These are phyloP conservation scores for Centaurea solstitialis DNA, from an alignment of 129 eudicot species.

Conservation along the genomic window DNA sequence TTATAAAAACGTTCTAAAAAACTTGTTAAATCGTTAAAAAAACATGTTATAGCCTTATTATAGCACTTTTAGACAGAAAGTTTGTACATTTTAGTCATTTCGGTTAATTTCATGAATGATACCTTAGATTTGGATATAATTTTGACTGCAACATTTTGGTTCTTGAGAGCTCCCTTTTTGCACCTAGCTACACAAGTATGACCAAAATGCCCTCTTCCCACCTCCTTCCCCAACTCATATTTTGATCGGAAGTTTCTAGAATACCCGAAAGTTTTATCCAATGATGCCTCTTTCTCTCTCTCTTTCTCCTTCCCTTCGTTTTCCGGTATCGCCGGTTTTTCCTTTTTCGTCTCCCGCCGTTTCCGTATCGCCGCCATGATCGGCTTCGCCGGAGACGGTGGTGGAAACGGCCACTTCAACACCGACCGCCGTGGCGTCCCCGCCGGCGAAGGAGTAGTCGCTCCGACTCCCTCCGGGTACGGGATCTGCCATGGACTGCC, in stretches of 20 bases:
- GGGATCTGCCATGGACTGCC: constrained; percentile 76
- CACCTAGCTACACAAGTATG: constrained; percentile 85
- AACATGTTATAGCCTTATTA: no score
- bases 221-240: constrained; percentile 84
- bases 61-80: no score
- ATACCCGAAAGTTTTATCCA: constrained; percentile 85
- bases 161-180: constrained; percentile 73
- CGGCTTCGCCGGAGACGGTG: constrained; percentile 99
- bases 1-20: no score
- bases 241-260: constrained; percentile 56
- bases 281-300: constrained; percentile 32
- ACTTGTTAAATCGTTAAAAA: no score
- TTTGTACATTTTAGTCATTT: no score
- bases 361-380: constrained; percentile 80
- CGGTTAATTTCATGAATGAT: neutral
- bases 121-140: constrained; percentile 93
- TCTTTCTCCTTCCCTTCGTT: constrained; percentile 38
- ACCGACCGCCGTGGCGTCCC: constrained; percentile 58
- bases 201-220: constrained; percentile 97
- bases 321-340: constrained; percentile 44
- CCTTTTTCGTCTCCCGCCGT: constrained; percentile 44
- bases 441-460: constrained; percentile 78
- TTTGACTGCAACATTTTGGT: constrained; percentile 81
- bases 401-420: constrained; percentile 94
- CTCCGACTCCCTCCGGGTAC: constrained; percentile 67